phyloP scores from a whole-genome alignment of 495 filamentous ascomycete species.

The Trichoderma virens region DNA sequence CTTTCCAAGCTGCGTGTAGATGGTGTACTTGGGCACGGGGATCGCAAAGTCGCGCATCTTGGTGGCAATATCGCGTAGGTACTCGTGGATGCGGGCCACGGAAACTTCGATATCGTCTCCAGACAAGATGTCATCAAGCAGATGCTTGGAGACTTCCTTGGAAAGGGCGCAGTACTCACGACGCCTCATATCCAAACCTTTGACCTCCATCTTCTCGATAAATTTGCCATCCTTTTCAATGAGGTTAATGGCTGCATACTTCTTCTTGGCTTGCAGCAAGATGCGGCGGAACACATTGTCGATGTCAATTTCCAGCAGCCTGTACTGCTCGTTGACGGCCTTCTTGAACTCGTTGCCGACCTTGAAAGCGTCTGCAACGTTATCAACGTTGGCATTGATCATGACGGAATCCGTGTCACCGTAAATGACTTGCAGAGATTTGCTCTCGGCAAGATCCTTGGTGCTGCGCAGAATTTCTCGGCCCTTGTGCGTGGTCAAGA shows the following conservation, averaged over 20 bases:
- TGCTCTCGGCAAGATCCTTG: slow-evolving; percentile 87
- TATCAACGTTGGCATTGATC: slow-evolving; percentile 97
- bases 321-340: slow-evolving; percentile 80
- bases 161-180: slow-evolving; percentile 93
- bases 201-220: slow-evolving; percentile 92
- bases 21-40: slow-evolving; percentile 81
- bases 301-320: slow-evolving; percentile 90
- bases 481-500: slow-evolving; percentile 94
- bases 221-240: slow-evolving; percentile 83
- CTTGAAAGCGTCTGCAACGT: slow-evolving; percentile 81
- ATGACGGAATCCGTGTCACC: slow-evolving; percentile 99
- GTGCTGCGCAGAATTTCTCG: slow-evolving; percentile 95
- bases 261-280: slow-evolving; percentile 95
- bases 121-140: slow-evolving; percentile 86
- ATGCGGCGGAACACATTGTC: slow-evolving; percentile 95
- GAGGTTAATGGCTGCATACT: slow-evolving; percentile 96
- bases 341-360: slow-evolving; percentile 65
- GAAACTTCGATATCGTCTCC: slow-evolving; percentile 88
- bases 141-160: slow-evolving; percentile 78
- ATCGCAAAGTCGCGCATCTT: slow-evolving; percentile 76
- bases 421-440: slow-evolving; percentile 86
- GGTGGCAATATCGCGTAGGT: slow-evolving; percentile 69
- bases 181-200: slow-evolving; percentile 94
- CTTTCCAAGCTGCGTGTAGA: slow-evolving; percentile 96
- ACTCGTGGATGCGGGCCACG: slow-evolving; percentile 83